Conservation (phyloP, 805 yeast genomes). For the Schwanniomyces yamadae region DNA sequence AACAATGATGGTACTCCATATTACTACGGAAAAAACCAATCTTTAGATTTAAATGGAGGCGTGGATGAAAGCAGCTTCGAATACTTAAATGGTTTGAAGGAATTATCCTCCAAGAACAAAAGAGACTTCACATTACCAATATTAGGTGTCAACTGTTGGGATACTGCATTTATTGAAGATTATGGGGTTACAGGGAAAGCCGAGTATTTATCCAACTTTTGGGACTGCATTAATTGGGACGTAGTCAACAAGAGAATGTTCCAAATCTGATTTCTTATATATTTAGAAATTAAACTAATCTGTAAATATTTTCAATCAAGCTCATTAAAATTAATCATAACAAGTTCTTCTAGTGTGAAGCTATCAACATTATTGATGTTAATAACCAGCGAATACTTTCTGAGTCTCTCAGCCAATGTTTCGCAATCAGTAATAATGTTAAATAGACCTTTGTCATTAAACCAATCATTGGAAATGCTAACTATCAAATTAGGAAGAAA, state of each 20-base stretch:
- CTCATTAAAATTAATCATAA: constrained; percentile 23
- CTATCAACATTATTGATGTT: constrained; percentile 14
- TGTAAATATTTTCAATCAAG: constrained; percentile 8
- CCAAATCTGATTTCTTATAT: constrained; percentile 27
- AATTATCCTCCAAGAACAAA: constrained; percentile 38
- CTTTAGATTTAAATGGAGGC: constrained; percentile 74
- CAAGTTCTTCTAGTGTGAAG: constrained; percentile 17
- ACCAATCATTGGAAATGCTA: constrained; percentile 39
- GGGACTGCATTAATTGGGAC: constrained; percentile 84
- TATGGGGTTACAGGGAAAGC: constrained; percentile 78
- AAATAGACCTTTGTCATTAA: constrained; percentile 25
- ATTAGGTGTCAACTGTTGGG: constrained; percentile 82
- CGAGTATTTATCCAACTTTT: constrained; percentile 67
- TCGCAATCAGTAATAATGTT: constrained; percentile 29
- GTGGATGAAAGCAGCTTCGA: constrained; percentile 55
- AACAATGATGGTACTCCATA: constrained; percentile 81
- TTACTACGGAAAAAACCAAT: constrained; percentile 65
- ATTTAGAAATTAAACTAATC: constrained; percentile 2
- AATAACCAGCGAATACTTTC: constrained; percentile 16
- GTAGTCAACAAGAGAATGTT: constrained; percentile 55
- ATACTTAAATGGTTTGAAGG: constrained; percentile 41
- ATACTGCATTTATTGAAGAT: constrained; percentile 80
- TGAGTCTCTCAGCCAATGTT: constrained; percentile 18
- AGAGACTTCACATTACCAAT: constrained; percentile 71
- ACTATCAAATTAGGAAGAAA: constrained; percentile 32